Conservation (phyloP, 1,284 basidiomycete species). For the Moniliella sp. region DNA sequence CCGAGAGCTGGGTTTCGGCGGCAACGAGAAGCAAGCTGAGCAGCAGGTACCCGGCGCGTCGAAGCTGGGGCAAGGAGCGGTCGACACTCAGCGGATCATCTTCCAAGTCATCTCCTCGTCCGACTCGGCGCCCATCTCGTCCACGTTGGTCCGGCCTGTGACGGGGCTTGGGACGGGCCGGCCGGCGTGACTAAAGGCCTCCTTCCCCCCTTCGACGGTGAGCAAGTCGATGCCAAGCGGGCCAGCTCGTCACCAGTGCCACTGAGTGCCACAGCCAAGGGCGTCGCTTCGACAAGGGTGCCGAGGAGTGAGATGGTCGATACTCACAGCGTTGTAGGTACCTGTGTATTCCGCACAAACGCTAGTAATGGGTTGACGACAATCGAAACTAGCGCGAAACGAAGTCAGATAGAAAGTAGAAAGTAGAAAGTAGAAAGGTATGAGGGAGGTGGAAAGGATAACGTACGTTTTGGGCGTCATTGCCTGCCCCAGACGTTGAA, state of each 20-base stretch:
- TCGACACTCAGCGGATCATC: slow-evolving; percentile 5
- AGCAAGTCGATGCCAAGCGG: slow-evolving; percentile 15
- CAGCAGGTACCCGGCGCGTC: slow-evolving; percentile 20
- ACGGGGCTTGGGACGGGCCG: slow-evolving; percentile 3
- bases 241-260: slow-evolving; percentile 9
- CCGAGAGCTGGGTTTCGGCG: slow-evolving; percentile 10
- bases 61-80: slow-evolving; percentile 16
- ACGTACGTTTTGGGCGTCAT: slow-evolving; percentile 50
- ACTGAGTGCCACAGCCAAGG: slow-evolving; percentile 9
- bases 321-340: slow-evolving; percentile 17
- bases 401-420: not conserved
- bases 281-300: slow-evolving; percentile 22
- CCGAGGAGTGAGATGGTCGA: slow-evolving; percentile 25
- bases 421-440: not conserved
- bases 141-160: slow-evolving; percentile 2
- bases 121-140: slow-evolving; percentile 3
- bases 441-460: too few species aligned
- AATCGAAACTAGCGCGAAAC: slow-evolving; percentile 1
- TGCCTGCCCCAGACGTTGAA: slow-evolving; percentile 51
- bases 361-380: slow-evolving; percentile 16
- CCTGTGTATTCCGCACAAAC: slow-evolving; percentile 10
- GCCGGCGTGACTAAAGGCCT: not conserved
- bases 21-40: slow-evolving; percentile 13
- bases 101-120: slow-evolving; percentile 4
- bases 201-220: slow-evolving; percentile 6